Conservation (phyloP, 495 filamentous ascomycete species). For the Penicillium tannophilum region DNA sequence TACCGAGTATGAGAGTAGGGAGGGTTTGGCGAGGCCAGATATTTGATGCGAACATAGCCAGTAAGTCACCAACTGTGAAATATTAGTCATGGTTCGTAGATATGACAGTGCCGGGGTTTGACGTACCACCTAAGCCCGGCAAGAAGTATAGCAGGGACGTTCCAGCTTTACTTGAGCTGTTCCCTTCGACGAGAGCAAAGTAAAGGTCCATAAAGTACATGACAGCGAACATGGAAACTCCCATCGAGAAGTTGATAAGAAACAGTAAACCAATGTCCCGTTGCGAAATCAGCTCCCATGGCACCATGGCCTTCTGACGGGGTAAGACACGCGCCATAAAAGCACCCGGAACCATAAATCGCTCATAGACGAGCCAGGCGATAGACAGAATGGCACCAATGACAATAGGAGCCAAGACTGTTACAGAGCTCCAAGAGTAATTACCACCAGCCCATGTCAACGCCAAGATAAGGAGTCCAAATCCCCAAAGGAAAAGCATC, state of each 20-base stretch:
- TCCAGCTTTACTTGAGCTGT: conserved; percentile 49
- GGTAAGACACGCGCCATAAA: conserved; percentile 46
- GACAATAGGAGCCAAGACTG: conserved; percentile 55
- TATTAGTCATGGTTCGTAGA: neutral
- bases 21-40: conserved; percentile 58
- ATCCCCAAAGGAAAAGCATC: conserved; percentile 59
- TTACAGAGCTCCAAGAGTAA: conserved; percentile 53
- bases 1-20: conserved; percentile 50
- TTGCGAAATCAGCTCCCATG: conserved; percentile 50
- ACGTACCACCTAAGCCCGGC: conserved; percentile 42
- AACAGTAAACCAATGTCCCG: conserved; percentile 55
- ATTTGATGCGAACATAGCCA: conserved; percentile 57
- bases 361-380: conserved; percentile 56
- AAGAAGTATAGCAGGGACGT: conserved; percentile 52
- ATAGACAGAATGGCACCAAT: conserved; percentile 49
- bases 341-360: conserved; percentile 51
- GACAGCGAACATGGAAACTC: conserved; percentile 50
- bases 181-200: conserved; percentile 55
- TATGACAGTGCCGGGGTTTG: neutral
- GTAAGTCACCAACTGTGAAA: conserved; percentile 48
- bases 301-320: conserved; percentile 57
- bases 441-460: conserved; percentile 60
- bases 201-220: conserved; percentile 66
- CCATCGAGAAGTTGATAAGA: conserved; percentile 55
- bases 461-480: conserved; percentile 59